Percentiles rank a stretch among this genome's conserved stretches.
These are phyloP conservation scores for Raddia guianensis DNA, from an alignment of 176 grass and related monocot genomes.

Conservation along the genomic window DNA sequence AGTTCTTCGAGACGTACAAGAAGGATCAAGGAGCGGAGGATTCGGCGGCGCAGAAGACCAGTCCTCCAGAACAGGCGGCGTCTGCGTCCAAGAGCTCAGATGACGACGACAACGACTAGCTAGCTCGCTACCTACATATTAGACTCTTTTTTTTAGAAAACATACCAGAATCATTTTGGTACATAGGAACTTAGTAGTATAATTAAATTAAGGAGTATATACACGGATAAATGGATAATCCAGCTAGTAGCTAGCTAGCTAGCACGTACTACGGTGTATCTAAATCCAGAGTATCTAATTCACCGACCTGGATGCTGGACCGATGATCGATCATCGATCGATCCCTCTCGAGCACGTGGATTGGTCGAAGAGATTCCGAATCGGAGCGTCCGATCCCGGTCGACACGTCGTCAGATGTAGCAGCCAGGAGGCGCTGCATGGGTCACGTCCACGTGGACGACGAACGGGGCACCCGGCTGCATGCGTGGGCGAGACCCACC, in stretches of 20 bases:
- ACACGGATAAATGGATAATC: too few relatives aligned
- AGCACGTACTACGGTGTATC: background rate
- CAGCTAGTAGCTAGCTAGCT: too few relatives aligned
- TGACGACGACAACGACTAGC: slow-evolving; percentile 3
- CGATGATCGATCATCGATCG: background rate
- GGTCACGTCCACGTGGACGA: slow-evolving; percentile 12
- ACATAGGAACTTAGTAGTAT: background rate
- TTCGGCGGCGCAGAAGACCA: slow-evolving; percentile 19
- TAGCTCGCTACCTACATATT: background rate
- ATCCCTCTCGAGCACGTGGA: background rate
- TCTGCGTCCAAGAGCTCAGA: slow-evolving; percentile 33
- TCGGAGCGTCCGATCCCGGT: background rate
- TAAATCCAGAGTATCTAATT: background rate
- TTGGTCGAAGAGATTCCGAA: slow-evolving; percentile 14
- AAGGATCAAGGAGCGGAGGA: slow-evolving; percentile 42
- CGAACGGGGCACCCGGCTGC: background rate
- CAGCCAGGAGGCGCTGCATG: background rate
- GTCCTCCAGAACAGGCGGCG: slow-evolving; percentile 16
- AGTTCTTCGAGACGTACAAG: slow-evolving; percentile 76
- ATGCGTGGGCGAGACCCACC: too few relatives aligned
- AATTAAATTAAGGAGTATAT: too few relatives aligned
- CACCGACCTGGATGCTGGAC: background rate
- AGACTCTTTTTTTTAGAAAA: too few relatives aligned
- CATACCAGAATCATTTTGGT: too few relatives aligned
- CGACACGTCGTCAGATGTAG: background rate